A percentile compares a stretch with the other conserved stretches of the same genome.
These are phyloP conservation scores for Pleurotus salmoneostramineus DNA, from an alignment of 768 basidiomycete species.

Conservation along the genomic window DNA sequence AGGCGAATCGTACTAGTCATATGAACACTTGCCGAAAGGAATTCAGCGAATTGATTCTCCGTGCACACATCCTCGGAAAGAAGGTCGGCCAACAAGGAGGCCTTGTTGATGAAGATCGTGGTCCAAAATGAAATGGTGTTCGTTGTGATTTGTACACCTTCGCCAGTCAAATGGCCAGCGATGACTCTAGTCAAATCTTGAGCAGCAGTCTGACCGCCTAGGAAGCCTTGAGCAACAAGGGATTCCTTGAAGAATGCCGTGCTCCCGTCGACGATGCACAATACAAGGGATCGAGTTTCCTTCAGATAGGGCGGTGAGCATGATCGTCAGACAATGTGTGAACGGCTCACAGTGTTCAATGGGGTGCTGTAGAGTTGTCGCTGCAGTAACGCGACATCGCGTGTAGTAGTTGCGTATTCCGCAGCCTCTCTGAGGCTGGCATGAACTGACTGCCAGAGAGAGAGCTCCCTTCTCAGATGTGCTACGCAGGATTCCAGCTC, in stretches of 20 bases:
- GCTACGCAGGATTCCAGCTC: conserved; percentile 62
- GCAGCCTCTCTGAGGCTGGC: conserved; percentile 56
- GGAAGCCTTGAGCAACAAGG: conserved; percentile 57
- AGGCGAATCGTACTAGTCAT: neutral
- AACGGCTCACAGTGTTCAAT: conserved; percentile 45
- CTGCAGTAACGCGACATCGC: conserved; percentile 65
- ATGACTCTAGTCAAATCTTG: conserved; percentile 66
- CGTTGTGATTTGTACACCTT: conserved; percentile 51
- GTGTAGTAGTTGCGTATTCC: conserved; percentile 60
- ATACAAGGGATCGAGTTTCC: conserved; percentile 65
- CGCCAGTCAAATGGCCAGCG: conserved; percentile 61
- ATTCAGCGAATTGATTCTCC: conserved; percentile 65
- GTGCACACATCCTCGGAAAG: conserved; percentile 52
- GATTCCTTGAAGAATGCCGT: conserved; percentile 60
- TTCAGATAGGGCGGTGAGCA: conserved; percentile 2
- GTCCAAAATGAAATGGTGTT: conserved; percentile 75
- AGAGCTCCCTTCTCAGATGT: conserved; percentile 66
- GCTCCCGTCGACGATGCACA: conserved; percentile 75
- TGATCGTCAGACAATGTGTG: conserved; percentile 29
- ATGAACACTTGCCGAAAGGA: conserved; percentile 40
- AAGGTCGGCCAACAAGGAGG: conserved; percentile 47
- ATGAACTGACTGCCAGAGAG: conserved; percentile 71
- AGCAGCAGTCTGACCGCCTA: conserved; percentile 62
- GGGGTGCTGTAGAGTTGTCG: conserved; percentile 39
- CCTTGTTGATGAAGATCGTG: conserved; percentile 66